Conservation (phyloP, 495 filamentous ascomycete genomes). For the Penicillium verhagenii region DNA sequence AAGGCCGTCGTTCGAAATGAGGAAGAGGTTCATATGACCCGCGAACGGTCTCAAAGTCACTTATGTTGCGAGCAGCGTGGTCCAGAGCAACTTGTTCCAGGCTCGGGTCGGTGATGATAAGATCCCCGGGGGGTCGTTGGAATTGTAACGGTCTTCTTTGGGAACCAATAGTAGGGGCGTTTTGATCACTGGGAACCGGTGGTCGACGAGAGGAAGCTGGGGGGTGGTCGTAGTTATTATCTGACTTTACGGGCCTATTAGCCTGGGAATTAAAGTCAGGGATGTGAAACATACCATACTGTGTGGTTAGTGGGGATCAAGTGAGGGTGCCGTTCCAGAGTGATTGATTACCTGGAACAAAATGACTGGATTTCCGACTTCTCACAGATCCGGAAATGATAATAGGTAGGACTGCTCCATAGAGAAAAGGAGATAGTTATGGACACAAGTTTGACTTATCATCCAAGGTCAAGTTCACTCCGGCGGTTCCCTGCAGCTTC, state of each 20-base stretch:
- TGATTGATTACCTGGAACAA: constrained; percentile 7
- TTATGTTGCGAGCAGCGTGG: background rate
- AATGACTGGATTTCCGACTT: background rate
- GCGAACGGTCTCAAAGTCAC: background rate
- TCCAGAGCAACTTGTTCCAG: background rate
- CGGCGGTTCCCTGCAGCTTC: background rate
- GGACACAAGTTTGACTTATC: background rate
- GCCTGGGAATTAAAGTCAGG: background rate
- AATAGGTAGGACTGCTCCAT: background rate
- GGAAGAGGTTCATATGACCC: background rate
- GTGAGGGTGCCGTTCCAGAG: background rate
- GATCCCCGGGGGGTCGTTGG: background rate
- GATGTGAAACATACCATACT: constrained; percentile 24
- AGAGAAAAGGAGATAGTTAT: background rate
- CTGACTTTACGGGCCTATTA: constrained; percentile 45
- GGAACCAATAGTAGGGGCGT: background rate
- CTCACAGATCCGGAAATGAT: background rate
- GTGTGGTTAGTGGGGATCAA: constrained; percentile 8
- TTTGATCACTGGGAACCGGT: constrained; percentile 18
- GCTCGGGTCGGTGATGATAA: background rate
- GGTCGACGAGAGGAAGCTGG: constrained; percentile 45
- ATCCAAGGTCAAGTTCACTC: background rate
- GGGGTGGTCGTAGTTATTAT: constrained; percentile 58
- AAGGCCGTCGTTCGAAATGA: background rate
- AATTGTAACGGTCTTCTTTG: constrained; percentile 2